Conservation (phyloP, 2,329 filamentous ascomycete species). For the Fusarium torreyae region DNA sequence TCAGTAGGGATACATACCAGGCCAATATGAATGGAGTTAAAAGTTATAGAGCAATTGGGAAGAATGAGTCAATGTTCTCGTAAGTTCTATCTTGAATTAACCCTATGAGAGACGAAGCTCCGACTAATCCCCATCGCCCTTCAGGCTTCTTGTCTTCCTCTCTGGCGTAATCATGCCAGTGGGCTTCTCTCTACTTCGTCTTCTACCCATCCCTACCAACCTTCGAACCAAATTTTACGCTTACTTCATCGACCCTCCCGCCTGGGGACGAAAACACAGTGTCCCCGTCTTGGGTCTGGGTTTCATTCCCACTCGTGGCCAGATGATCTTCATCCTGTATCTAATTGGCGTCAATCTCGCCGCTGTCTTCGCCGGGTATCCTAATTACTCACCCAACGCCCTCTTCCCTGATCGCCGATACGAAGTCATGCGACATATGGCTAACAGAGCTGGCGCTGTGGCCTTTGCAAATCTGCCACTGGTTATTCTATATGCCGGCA, state of each 20-base stretch:
- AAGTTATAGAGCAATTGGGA: slow-evolving; percentile 5
- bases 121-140: background rate
- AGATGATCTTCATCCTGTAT: slow-evolving; percentile 60
- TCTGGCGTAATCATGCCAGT: slow-evolving; percentile 38
- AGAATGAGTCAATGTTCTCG: slow-evolving; percentile 33
- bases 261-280: slow-evolving; percentile 44
- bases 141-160: slow-evolving; percentile 42
- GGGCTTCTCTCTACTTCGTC: slow-evolving; percentile 35
- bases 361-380: slow-evolving; percentile 53
- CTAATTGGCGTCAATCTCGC: slow-evolving; percentile 58
- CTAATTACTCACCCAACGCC: slow-evolving; percentile 45
- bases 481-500: slow-evolving; percentile 59
- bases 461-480: slow-evolving; percentile 59
- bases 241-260: slow-evolving; percentile 48
- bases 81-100: slow-evolving; percentile 7
- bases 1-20: slow-evolving; percentile 11
- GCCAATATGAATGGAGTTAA: slow-evolving; percentile 27
- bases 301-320: slow-evolving; percentile 58
- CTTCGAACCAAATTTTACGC: slow-evolving; percentile 41
- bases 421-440: slow-evolving; percentile 55
- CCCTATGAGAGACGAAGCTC: background rate
- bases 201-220: slow-evolving; percentile 28
- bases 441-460: slow-evolving; percentile 59
- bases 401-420: slow-evolving; percentile 45
- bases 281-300: slow-evolving; percentile 44